A percentile compares a stretch with the other conserved stretches of the same genome.
phyloP scores from a whole-genome alignment of 768 basidiomycete genomes.

The Phanerochaete carnosa region DNA sequence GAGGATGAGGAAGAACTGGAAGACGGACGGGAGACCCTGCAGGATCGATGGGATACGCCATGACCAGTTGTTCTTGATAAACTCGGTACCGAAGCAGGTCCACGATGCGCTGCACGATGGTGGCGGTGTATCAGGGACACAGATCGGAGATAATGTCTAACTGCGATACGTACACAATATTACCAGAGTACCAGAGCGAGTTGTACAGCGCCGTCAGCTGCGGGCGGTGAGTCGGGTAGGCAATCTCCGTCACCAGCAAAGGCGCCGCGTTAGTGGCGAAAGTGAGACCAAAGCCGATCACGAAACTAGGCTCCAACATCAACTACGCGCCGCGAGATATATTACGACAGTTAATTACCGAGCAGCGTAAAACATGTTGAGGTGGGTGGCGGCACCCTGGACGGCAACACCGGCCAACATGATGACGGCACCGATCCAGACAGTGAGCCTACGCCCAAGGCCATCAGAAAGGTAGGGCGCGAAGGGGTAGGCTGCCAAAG shows the following conservation, averaged over 20 bases:
- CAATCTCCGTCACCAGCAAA: conserved; percentile 81
- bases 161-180: conserved; percentile 55
- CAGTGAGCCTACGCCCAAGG: conserved; percentile 61
- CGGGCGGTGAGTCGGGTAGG: conserved; percentile 81
- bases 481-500: conserved; percentile 64
- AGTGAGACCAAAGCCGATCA: conserved; percentile 74
- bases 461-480: conserved; percentile 71
- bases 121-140: no score
- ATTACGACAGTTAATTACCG: conserved; percentile 38
- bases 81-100: conserved; percentile 80
- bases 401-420: conserved; percentile 68
- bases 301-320: conserved; percentile 38
- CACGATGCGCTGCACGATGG: conserved; percentile 52
- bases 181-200: conserved; percentile 83
- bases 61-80: conserved; percentile 63
- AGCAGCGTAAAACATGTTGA: conserved; percentile 79
- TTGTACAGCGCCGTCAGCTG: conserved; percentile 77
- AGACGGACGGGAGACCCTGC: conserved; percentile 65
- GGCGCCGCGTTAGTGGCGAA: conserved; percentile 78
- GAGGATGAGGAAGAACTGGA: conserved; percentile 64
- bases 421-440: conserved; percentile 67
- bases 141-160: neutral
- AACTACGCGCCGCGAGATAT: neutral
- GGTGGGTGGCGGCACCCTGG: conserved; percentile 68
- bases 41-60: conserved; percentile 82